A percentile compares a stretch with the other conserved stretches of the same genome.
Evolutionary conservation across 345 rosid genomes (phyloP).

Genomic region (Gossypium stocksii): DNA sequence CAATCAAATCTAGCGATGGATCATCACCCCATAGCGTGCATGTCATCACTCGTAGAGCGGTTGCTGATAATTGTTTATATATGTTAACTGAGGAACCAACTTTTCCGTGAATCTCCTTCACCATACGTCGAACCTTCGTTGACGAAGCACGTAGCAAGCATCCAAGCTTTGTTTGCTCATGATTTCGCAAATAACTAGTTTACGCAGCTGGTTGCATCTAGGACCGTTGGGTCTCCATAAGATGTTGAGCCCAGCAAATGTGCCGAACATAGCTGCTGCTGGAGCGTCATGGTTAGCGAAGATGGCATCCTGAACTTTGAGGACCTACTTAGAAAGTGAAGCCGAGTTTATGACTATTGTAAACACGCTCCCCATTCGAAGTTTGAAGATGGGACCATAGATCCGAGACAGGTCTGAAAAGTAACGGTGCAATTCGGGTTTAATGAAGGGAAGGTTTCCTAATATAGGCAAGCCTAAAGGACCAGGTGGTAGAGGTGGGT

Average conservation of each 20-base stretch:
- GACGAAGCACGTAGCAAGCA: slow-evolving; percentile 20
- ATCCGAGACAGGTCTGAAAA: not conserved
- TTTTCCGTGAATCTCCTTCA: slow-evolving; percentile 15
- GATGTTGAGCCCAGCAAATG: slow-evolving; percentile 32
- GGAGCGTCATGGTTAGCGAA: slow-evolving; percentile 43
- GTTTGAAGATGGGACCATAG: slow-evolving; percentile 33
- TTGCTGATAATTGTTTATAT: slow-evolving; percentile 31
- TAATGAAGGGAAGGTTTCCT: slow-evolving; percentile 37
- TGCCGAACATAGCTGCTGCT: slow-evolving; percentile 3
- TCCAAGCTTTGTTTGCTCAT: slow-evolving; percentile 33
- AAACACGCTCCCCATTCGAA: slow-evolving; percentile 29
- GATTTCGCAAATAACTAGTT: slow-evolving; percentile 31
- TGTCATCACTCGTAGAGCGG: slow-evolving; percentile 7
- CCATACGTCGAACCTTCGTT: not conserved
- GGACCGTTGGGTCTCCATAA: slow-evolving; percentile 35
- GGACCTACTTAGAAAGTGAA: slow-evolving; percentile 28
- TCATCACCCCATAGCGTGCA: slow-evolving; percentile 2
- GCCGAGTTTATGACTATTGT: slow-evolving; percentile 30
- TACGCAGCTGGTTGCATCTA: slow-evolving; percentile 27
- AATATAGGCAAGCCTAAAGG: slow-evolving; percentile 42
- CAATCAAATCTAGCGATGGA: not conserved
- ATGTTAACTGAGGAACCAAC: slow-evolving; percentile 30
- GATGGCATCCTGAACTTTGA: slow-evolving; percentile 39
- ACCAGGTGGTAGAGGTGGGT: slow-evolving; percentile 39
- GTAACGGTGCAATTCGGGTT: slow-evolving; percentile 25